Conservation (phyloP, 75 land plant genomes). For the Cryptomeria japonica region DNA sequence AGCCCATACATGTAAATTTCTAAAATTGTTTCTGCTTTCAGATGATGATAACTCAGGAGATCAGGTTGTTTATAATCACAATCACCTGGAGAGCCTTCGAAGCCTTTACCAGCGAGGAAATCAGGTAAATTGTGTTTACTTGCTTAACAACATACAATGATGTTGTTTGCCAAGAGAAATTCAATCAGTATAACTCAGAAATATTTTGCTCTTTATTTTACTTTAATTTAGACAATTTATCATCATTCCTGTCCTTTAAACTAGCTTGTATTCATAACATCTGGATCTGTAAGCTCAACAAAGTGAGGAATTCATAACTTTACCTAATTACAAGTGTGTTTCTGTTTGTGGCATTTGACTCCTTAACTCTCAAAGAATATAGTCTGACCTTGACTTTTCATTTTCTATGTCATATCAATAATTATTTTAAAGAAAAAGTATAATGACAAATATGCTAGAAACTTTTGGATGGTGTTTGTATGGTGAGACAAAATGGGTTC, state of each 20-base stretch:
- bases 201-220: not conserved
- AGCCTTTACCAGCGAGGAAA: conserved; percentile 7
- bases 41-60: not conserved
- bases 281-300: not conserved
- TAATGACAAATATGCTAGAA: not conserved
- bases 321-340: not conserved
- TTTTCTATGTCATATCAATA: not conserved
- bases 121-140: not conserved
- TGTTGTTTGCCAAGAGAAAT: not conserved
- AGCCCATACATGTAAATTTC: no score
- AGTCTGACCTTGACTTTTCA: not conserved
- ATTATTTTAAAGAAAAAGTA: not conserved
- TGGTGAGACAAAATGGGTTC: not conserved
- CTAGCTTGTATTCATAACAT: not conserved
- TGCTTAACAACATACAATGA: not conserved
- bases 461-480: not conserved
- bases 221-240: not conserved
- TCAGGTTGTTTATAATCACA: conserved; percentile 3
- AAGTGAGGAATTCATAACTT: not conserved
- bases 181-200: not conserved
- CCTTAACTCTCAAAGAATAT: not conserved
- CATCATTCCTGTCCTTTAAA: not conserved
- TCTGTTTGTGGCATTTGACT: not conserved
- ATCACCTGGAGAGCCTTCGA: not conserved
- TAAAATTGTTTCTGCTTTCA: not conserved